These are phyloP conservation scores for Exophiala viscosa DNA, from an alignment of 2,329 filamentous ascomycete genomes.

Conservation along the genomic window DNA sequence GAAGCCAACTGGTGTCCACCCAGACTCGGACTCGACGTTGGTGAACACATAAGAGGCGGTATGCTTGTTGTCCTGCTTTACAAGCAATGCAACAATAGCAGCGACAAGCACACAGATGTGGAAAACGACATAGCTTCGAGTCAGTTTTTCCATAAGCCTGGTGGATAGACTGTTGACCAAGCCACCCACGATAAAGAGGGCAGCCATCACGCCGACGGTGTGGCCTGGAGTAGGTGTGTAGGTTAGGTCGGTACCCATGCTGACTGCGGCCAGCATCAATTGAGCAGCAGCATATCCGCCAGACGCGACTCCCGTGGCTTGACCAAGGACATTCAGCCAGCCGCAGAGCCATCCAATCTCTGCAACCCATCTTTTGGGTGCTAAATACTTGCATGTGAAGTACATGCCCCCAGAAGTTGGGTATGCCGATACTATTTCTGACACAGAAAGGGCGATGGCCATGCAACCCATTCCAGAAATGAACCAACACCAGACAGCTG, in stretches of 20 bases:
- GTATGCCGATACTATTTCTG: slow-evolving; percentile 57
- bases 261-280: slow-evolving; percentile 54
- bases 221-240: slow-evolving; percentile 47
- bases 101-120: slow-evolving; percentile 51
- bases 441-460: slow-evolving; percentile 53
- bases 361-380: slow-evolving; percentile 45
- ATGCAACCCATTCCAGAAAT: slow-evolving; percentile 56
- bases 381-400: slow-evolving; percentile 56
- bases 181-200: slow-evolving; percentile 50
- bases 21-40: slow-evolving; percentile 48
- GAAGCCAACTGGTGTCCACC: slow-evolving; percentile 54
- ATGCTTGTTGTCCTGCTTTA: slow-evolving; percentile 50
- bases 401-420: slow-evolving; percentile 56
- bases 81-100: slow-evolving; percentile 51
- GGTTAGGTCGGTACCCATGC: slow-evolving; percentile 48
- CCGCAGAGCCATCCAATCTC: slow-evolving; percentile 50
- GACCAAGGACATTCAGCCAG: slow-evolving; percentile 49
- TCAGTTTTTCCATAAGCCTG: slow-evolving; percentile 56
- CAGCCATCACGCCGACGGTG: slow-evolving; percentile 55
- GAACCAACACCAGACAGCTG: slow-evolving; percentile 58
- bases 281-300: slow-evolving; percentile 57
- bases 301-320: slow-evolving; percentile 53
- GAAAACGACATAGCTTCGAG: slow-evolving; percentile 56
- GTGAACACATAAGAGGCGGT: slow-evolving; percentile 54
- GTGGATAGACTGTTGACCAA: slow-evolving; percentile 55